Evolutionary conservation across 768 basidiomycete species (phyloP).

Genomic region (Termitomyces sp.): DNA sequence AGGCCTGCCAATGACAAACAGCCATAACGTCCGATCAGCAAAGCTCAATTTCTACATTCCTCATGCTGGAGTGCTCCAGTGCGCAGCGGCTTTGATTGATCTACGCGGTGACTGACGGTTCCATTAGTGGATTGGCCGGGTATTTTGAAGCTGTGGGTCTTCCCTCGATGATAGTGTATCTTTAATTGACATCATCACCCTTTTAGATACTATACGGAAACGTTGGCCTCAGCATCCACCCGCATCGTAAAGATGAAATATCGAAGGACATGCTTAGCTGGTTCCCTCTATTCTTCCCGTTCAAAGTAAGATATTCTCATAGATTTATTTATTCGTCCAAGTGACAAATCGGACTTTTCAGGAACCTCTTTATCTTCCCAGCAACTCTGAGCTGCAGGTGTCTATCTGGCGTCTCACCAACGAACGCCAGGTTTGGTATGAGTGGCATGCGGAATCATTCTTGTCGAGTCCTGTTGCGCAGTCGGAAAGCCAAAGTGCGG

Average conservation of each 20-base stretch:
- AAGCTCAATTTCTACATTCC: constrained; percentile 90
- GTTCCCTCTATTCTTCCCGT: constrained; percentile 97
- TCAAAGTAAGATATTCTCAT: constrained; percentile 48
- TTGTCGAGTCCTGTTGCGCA: constrained; percentile 51
- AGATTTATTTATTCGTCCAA: neutral
- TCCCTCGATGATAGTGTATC: neutral
- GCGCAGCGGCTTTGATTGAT: constrained; percentile 14
- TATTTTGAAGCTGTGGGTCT: constrained; percentile 83
- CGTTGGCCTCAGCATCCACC: constrained; percentile 91
- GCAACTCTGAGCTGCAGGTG: constrained; percentile 88
- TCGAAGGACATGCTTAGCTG: constrained; percentile 98
- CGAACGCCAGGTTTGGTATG: constrained; percentile 93
- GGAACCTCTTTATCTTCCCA: constrained; percentile 93
- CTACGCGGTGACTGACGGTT: neutral
- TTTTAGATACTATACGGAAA: constrained; percentile 72
- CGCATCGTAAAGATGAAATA: constrained; percentile 76
- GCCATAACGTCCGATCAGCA: constrained; percentile 89
- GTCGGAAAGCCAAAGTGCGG: constrained; percentile 1
- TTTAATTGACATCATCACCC: neutral
- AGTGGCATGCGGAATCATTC: constrained; percentile 96
- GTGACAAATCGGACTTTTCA: constrained; percentile 24
- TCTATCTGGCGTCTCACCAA: constrained; percentile 94
- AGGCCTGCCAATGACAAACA: constrained; percentile 94
- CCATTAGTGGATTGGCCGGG: constrained; percentile 75
- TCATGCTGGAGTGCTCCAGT: constrained; percentile 88